These are phyloP conservation scores for Geosmithia putterillii DNA, from an alignment of 2,329 filamentous ascomycete species.

Conservation along the genomic window DNA sequence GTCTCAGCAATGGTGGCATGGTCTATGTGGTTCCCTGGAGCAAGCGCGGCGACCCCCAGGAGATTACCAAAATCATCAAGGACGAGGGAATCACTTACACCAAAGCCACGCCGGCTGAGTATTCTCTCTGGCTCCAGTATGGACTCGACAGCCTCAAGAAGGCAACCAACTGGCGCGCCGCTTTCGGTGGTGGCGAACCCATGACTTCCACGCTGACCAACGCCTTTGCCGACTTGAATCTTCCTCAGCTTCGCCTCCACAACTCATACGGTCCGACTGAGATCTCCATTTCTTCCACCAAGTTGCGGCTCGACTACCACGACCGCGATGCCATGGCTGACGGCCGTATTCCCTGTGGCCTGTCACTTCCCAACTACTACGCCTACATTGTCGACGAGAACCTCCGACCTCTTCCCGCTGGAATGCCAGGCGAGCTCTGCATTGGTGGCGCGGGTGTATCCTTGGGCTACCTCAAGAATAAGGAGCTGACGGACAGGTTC, in stretches of 20 bases:
- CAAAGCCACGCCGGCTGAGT: conserved; percentile 27
- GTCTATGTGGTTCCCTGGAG: conserved; percentile 15
- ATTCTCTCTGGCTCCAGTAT: conserved; percentile 14
- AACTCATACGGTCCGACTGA: conserved; percentile 20
- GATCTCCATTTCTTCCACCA: conserved; percentile 3
- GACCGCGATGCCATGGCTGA: neutral
- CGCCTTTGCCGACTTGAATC: conserved; percentile 3
- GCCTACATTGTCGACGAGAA: conserved; percentile 25
- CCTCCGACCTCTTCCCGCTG: conserved; percentile 5
- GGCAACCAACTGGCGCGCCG: conserved; percentile 2
- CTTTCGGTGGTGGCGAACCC: conserved; percentile 13
- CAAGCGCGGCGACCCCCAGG: conserved; percentile 17
- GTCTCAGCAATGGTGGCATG: conserved; percentile 18
- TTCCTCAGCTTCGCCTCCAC: conserved; percentile 5
- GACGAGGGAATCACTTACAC: conserved; percentile 15
- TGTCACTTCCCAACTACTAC: conserved; percentile 13
- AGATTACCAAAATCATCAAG: conserved; percentile 20
- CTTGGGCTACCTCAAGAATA: conserved; percentile 4
- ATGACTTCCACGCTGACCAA: conserved; percentile 5
- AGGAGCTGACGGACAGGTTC: conserved; percentile 2
- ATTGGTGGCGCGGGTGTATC: conserved; percentile 2
- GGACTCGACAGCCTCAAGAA: conserved; percentile 4
- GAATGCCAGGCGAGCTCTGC: conserved; percentile 4
- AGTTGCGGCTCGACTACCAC: neutral
- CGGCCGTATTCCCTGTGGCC: neutral